phyloP scores from a whole-genome alignment of 345 rosid genomes.

The Salix purpurea region DNA sequence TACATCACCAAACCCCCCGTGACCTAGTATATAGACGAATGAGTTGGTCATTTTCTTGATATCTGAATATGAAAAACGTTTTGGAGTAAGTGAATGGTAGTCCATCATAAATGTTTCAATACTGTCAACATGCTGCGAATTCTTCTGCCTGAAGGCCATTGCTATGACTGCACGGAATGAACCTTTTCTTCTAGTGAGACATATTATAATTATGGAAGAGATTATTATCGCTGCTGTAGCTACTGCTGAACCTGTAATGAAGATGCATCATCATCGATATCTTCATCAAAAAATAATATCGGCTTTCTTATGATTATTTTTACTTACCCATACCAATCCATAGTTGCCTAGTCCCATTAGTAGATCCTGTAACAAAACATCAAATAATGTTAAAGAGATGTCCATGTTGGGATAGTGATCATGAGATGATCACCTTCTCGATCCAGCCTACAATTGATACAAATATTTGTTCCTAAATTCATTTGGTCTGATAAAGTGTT shows the following conservation, averaged over 20 bases:
- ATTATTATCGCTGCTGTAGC: fast-evolving
- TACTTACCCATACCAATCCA: background rate
- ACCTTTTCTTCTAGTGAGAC: background rate
- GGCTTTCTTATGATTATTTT: background rate
- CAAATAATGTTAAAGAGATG: too few relatives aligned
- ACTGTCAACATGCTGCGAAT: background rate
- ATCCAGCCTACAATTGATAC: too few relatives aligned
- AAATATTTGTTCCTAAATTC: too few relatives aligned
- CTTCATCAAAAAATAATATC: background rate
- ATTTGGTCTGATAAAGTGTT: too few relatives aligned
- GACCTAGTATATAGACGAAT: slow-evolving; percentile 20
- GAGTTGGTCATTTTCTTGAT: slow-evolving; percentile 28
- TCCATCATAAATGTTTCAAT: slow-evolving; percentile 12
- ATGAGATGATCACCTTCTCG: too few relatives aligned
- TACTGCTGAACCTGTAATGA: too few relatives aligned
- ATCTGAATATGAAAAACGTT: slow-evolving; percentile 8
- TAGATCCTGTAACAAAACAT: background rate
- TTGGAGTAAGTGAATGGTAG: slow-evolving; percentile 8
- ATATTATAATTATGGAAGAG: background rate
- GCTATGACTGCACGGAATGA: background rate
- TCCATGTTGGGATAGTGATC: too few relatives aligned
- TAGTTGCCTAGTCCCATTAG: background rate
- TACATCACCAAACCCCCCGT: slow-evolving; percentile 33
- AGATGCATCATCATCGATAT: too few relatives aligned
- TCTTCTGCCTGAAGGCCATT: background rate